These are phyloP conservation scores for Zea luxurians DNA, from an alignment of 176 grass and related monocot species.

Conservation along the genomic window DNA sequence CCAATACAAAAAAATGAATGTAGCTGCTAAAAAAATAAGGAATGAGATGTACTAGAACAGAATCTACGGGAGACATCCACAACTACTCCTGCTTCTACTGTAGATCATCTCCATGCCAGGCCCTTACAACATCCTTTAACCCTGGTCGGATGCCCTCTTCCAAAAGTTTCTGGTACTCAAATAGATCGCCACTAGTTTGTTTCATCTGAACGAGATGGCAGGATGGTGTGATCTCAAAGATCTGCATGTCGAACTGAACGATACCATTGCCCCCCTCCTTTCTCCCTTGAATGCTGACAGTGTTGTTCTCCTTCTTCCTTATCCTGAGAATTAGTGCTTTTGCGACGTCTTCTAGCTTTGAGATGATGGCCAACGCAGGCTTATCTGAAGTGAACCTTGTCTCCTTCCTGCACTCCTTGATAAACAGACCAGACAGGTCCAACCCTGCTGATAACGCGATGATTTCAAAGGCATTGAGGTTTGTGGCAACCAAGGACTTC, in stretches of 20 bases:
- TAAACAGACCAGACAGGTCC: slow-evolving; percentile 70
- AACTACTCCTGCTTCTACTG: slow-evolving; percentile 41
- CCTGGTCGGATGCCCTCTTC: slow-evolving; percentile 65
- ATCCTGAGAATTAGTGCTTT: slow-evolving; percentile 67
- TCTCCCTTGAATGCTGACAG: slow-evolving; percentile 62
- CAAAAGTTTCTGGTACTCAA: slow-evolving; percentile 67
- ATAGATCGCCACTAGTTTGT: slow-evolving; percentile 64
- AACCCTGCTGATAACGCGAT: slow-evolving; percentile 74
- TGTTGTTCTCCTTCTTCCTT: slow-evolving; percentile 65
- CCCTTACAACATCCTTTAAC: slow-evolving; percentile 71
- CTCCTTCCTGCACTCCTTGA: slow-evolving; percentile 53
- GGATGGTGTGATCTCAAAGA: slow-evolving; percentile 60
- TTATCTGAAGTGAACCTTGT: slow-evolving; percentile 71
- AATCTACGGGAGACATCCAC: slow-evolving; percentile 8
- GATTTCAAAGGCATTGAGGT: slow-evolving; percentile 83
- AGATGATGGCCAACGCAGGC: slow-evolving; percentile 52
- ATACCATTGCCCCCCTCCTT: slow-evolving; percentile 70
- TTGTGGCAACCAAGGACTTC: slow-evolving; percentile 38
- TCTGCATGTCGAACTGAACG: slow-evolving; percentile 61
- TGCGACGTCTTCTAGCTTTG: slow-evolving; percentile 52
- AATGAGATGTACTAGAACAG: neutral
- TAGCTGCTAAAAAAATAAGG: slow-evolving; percentile 31
- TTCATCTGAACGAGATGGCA: slow-evolving; percentile 79
- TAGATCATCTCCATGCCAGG: slow-evolving; percentile 67
- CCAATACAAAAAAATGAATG: neutral